A percentile compares a stretch with the other conserved stretches of the same genome.
phyloP scores from a whole-genome alignment of 257 asterid species.

The Capsicum rhomboideum region DNA sequence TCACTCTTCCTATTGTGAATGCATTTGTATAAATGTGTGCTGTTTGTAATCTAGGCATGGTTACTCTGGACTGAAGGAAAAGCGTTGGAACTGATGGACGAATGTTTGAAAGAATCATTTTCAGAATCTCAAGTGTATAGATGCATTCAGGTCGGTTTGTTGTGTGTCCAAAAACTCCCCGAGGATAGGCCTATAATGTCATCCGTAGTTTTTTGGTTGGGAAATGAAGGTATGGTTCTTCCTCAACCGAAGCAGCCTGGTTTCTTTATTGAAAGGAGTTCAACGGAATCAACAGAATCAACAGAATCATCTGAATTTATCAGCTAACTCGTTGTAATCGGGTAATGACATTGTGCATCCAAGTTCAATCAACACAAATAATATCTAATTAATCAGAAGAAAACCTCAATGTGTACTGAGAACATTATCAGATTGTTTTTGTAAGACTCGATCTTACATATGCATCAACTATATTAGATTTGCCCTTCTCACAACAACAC shows the following conservation, averaged over 20 bases:
- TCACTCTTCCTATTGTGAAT: not conserved
- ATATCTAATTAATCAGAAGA: not conserved
- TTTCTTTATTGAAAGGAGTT: not conserved
- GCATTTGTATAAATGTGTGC: not conserved
- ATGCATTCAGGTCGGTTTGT: constrained; percentile 7
- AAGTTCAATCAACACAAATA: not conserved
- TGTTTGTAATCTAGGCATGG: constrained; percentile 3
- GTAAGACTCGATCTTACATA: no score
- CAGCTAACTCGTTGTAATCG: not conserved
- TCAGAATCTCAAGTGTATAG: not conserved
- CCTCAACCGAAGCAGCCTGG: not conserved
- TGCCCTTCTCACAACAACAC: no score
- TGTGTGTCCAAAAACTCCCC: constrained; percentile 1
- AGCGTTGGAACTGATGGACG: constrained; percentile 19
- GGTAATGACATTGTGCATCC: not conserved
- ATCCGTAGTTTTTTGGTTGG: not conserved
- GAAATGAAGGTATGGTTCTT: not conserved
- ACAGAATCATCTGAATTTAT: not conserved
- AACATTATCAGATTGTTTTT: not conserved
- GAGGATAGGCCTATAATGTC: constrained; percentile 13
- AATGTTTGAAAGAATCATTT: not conserved
- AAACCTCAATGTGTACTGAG: not conserved
- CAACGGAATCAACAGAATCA: not conserved
- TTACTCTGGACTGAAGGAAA: constrained; percentile 23
- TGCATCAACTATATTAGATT: no score